These are phyloP conservation scores for Skeletonema marinoi DNA, from an alignment of 108 stramenopile species.

Conservation along the genomic window DNA sequence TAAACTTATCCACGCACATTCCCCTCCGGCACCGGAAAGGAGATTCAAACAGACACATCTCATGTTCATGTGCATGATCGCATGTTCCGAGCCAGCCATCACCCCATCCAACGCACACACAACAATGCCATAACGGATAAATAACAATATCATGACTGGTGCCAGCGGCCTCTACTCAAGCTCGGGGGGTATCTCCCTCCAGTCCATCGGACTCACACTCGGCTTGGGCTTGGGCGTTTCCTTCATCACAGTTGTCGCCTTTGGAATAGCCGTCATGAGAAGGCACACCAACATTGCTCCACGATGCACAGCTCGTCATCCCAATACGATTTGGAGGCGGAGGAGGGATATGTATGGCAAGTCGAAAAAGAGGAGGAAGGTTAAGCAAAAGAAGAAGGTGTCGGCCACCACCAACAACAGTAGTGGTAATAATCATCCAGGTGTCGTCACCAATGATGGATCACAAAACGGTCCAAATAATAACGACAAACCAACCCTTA, in stretches of 20 bases:
- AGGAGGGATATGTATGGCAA: conserved; percentile 18
- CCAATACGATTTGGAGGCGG: conserved; percentile 58
- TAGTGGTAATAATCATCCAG: no score
- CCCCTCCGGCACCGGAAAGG: neutral
- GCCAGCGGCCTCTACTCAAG: neutral
- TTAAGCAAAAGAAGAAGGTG: neutral
- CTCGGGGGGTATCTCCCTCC: conserved; percentile 32
- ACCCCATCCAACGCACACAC: neutral
- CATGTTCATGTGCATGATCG: no score
- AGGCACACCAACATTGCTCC: conserved; percentile 64
- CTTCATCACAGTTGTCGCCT: conserved; percentile 44
- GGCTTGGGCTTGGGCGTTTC: conserved; percentile 32
- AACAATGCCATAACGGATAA: neutral
- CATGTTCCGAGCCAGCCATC: no score
- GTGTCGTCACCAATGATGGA: neutral
- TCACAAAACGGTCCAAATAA: conserved; percentile 4
- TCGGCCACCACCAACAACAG: no score
- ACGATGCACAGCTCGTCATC: conserved; percentile 68
- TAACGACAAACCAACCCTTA: neutral
- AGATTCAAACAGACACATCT: neutral
- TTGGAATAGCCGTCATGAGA: conserved; percentile 55
- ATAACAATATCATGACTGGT: neutral
- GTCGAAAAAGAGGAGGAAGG: neutral
- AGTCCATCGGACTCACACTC: conserved; percentile 56
- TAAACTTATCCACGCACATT: no score